Evolutionary conservation across 148 eudicot genomes (phyloP).

Genomic region (Arctostaphylos glauca): DNA sequence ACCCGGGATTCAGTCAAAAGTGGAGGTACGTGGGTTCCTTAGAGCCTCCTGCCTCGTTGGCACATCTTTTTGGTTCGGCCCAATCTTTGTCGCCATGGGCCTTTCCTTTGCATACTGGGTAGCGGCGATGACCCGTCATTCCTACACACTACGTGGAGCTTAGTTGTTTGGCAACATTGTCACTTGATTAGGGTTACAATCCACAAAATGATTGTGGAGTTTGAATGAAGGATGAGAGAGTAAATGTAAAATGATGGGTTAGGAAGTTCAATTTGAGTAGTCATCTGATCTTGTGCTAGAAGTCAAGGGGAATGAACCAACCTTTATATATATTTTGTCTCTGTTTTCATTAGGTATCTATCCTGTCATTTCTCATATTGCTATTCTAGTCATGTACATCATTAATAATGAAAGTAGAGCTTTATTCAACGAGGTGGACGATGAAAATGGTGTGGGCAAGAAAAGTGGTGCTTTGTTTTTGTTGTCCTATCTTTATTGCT

Average conservation of each 20-base stretch:
- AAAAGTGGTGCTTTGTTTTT: slow-evolving; percentile 2
- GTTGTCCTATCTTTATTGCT: not conserved
- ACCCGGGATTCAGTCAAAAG: no score
- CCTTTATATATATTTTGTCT: not conserved
- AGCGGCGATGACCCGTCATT: no score
- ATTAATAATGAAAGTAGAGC: not conserved
- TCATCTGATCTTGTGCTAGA: not conserved
- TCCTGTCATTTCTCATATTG: not conserved
- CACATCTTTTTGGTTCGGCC: no score
- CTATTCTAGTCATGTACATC: not conserved
- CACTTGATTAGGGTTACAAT: not conserved
- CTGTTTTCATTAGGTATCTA: not conserved
- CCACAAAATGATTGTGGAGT: not conserved
- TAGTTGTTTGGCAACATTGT: not conserved
- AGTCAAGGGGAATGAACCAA: not conserved
- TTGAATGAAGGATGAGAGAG: not conserved
- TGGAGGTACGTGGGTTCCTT: no score
- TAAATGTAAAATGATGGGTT: not conserved
- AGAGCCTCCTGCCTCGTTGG: no score
- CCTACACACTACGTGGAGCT: not conserved
- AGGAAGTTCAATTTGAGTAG: not conserved
- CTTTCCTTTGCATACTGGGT: no score
- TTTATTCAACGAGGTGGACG: not conserved
- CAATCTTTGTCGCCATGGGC: no score
- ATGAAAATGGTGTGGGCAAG: not conserved